Evolutionary conservation across 2,329 filamentous ascomycete species (phyloP).

Genomic region (Aotearoamyces nothofagi): DNA sequence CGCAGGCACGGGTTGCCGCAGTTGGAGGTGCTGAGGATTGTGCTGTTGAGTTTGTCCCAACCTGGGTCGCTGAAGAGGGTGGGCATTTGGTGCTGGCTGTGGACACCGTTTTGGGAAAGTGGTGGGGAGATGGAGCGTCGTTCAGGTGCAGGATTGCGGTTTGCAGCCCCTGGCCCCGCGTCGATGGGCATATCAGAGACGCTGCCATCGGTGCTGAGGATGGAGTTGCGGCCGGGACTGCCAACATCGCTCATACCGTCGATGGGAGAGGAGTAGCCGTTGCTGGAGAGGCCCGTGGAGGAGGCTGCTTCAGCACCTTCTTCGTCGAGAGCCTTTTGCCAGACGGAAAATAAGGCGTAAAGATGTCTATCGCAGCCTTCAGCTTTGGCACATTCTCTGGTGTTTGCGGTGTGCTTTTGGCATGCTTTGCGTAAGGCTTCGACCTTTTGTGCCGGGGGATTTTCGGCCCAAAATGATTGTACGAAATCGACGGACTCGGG

Average conservation of each 20-base stretch:
- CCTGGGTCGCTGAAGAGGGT: slow-evolving; percentile 74
- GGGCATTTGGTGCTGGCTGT: slow-evolving; percentile 54
- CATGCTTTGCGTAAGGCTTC: slow-evolving; percentile 74
- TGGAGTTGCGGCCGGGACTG: slow-evolving; percentile 34
- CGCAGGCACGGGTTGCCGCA: slow-evolving; percentile 90
- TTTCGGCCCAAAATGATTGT: slow-evolving; percentile 87
- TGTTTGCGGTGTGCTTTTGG: slow-evolving; percentile 65
- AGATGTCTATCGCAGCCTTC: slow-evolving; percentile 86
- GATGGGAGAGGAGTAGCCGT: slow-evolving; percentile 50
- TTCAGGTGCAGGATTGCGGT: slow-evolving; percentile 15
- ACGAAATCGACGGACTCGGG: slow-evolving; percentile 78
- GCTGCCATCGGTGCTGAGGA: slow-evolving; percentile 29
- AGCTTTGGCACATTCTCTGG: slow-evolving; percentile 75
- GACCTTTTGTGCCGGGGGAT: slow-evolving; percentile 68
- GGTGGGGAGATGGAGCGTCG: slow-evolving; percentile 40
- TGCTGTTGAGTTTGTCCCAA: slow-evolving; percentile 92
- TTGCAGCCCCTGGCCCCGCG: no score
- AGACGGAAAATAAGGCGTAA: slow-evolving; percentile 86
- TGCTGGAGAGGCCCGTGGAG: slow-evolving; percentile 32
- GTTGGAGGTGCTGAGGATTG: slow-evolving; percentile 93
- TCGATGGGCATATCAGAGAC: no score
- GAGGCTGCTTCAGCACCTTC: slow-evolving; percentile 38
- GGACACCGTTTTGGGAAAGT: slow-evolving; percentile 26
- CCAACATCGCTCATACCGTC: no score
- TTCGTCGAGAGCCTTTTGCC: slow-evolving; percentile 79